Evolutionary conservation across 2,329 filamentous ascomycete species (phyloP).

Genomic region (Paradendryphiella salina): DNA sequence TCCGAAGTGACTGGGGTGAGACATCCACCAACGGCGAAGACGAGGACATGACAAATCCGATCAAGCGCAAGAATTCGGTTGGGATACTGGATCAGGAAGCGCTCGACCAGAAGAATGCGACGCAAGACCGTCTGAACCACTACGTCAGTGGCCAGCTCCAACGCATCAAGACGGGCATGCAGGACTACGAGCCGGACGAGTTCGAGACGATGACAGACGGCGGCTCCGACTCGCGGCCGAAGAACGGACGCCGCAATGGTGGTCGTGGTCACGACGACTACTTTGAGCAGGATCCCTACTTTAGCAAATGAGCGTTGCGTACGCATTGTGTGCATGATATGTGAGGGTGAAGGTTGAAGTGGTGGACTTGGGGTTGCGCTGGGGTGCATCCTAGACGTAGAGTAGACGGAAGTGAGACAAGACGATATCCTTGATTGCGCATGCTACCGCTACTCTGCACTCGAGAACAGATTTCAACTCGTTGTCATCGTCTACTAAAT

Average conservation of each 20-base stretch:
- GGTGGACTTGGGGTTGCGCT: too few species aligned
- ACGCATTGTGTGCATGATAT: not conserved
- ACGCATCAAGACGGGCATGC: slow-evolving; percentile 66
- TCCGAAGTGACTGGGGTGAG: slow-evolving; percentile 71
- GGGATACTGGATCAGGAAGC: slow-evolving; percentile 59
- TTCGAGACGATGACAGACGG: slow-evolving; percentile 62
- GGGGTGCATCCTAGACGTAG: slow-evolving; percentile 28
- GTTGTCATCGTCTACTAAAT: too few species aligned
- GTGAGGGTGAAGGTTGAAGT: not conserved
- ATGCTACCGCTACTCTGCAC: not conserved
- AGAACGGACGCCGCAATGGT: slow-evolving; percentile 29
- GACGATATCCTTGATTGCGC: not conserved
- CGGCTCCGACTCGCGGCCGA: slow-evolving; percentile 24
- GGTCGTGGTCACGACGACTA: slow-evolving; percentile 30
- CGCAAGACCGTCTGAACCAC: slow-evolving; percentile 68
- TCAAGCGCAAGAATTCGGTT: slow-evolving; percentile 53
- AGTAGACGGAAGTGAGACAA: slow-evolving; percentile 20
- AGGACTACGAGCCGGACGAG: slow-evolving; percentile 62
- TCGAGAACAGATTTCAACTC: too few species aligned
- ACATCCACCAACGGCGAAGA: slow-evolving; percentile 45
- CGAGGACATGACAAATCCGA: slow-evolving; percentile 36
- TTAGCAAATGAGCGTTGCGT: slow-evolving; percentile 24
- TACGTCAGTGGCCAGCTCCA: slow-evolving; percentile 83
- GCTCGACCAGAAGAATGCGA: slow-evolving; percentile 42
- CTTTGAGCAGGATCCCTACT: slow-evolving; percentile 38